These are phyloP conservation scores for Suillus variegatus DNA, from an alignment of 768 basidiomycete species.

Conservation along the genomic window DNA sequence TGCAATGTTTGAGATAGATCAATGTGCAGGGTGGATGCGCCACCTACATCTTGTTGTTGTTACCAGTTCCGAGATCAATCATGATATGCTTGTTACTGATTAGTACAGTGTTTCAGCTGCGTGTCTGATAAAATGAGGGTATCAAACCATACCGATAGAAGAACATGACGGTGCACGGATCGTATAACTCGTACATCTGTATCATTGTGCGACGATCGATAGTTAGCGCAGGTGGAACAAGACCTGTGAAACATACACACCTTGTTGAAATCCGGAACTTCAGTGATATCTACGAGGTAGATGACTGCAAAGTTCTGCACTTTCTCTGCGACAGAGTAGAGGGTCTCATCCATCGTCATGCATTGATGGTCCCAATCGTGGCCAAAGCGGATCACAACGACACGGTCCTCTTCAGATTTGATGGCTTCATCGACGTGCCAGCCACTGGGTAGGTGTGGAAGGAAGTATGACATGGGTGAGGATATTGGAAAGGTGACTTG, in stretches of 20 bases:
- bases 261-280: conserved; percentile 99
- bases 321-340: conserved; percentile 89
- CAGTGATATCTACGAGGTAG: conserved; percentile 92
- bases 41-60: conserved; percentile 97
- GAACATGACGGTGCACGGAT: conserved; percentile 97
- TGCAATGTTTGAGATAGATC: neutral
- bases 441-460: conserved; percentile 85
- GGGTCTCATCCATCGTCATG: conserved; percentile 99
- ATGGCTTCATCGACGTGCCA: conserved; percentile 99
- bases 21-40: neutral
- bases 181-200: conserved; percentile 99
- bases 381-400: conserved; percentile 93
- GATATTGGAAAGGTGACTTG: neutral
- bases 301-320: conserved; percentile 99
- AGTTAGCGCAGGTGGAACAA: neutral
- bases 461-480: conserved; percentile 80
- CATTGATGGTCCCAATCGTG: conserved; percentile 93
- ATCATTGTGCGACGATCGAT: conserved; percentile 3
- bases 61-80: conserved; percentile 99
- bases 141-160: conserved; percentile 79
- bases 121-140: neutral
- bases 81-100: conserved; percentile 97
- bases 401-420: conserved; percentile 94
- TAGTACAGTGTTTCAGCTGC: conserved; percentile 1
- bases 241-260: conserved; percentile 35